Conservation (phyloP, 768 basidiomycete genomes). For the Stropharia rugosoannulata region DNA sequence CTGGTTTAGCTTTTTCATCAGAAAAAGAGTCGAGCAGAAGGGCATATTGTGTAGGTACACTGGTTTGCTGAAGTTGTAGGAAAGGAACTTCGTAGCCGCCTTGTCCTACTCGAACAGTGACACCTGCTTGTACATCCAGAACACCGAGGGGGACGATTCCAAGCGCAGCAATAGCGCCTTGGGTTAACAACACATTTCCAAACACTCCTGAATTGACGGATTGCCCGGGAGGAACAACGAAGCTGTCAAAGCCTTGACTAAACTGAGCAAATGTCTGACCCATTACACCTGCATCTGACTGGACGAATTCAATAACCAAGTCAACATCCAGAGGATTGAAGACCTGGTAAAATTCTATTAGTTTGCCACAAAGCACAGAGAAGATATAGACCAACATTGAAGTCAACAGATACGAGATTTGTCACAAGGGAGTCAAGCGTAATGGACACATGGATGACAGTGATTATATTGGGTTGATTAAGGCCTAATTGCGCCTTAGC, state of each 20-base stretch:
- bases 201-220: slow-evolving; percentile 64
- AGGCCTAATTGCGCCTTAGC: slow-evolving; percentile 30
- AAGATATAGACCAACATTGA: slow-evolving; percentile 43
- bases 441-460: slow-evolving; percentile 53
- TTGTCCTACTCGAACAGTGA: slow-evolving; percentile 45
- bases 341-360: slow-evolving; percentile 26
- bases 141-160: slow-evolving; percentile 52
- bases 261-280: slow-evolving; percentile 60
- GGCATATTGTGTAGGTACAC: slow-evolving; percentile 51
- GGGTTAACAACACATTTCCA: slow-evolving; percentile 52
- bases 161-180: slow-evolving; percentile 58
- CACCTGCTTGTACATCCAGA: slow-evolving; percentile 52
- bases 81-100: slow-evolving; percentile 66
- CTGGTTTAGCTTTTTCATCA: background rate
- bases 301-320: slow-evolving; percentile 55
- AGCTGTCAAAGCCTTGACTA: slow-evolving; percentile 50
- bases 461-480: slow-evolving; percentile 56
- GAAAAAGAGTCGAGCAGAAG: slow-evolving; percentile 20
- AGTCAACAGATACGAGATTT: slow-evolving; percentile 53
- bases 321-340: slow-evolving; percentile 59
- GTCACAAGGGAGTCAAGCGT: slow-evolving; percentile 45
- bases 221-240: slow-evolving; percentile 54
- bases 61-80: slow-evolving; percentile 55
- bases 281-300: slow-evolving; percentile 51
- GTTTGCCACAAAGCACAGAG: no score